A percentile compares a stretch with the other conserved stretches of the same genome.
Evolutionary conservation across 495 filamentous ascomycete genomes (phyloP).

Genomic region (Penicillium samsonianum): DNA sequence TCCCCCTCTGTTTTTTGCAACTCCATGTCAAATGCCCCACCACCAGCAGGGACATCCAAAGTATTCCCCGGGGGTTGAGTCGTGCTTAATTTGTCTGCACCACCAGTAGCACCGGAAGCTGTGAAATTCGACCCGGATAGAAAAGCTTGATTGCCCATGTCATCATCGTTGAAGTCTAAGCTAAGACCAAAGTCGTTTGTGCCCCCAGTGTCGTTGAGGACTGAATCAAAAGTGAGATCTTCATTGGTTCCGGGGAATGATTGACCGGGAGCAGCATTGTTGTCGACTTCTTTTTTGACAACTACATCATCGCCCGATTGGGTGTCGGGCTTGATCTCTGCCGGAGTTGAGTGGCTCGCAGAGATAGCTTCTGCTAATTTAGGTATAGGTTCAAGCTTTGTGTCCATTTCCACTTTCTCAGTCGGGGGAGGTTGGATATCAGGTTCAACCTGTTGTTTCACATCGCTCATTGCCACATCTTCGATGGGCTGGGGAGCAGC

Average conservation of each 20-base stretch:
- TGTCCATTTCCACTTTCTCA: constrained; percentile 19
- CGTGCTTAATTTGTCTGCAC: constrained; percentile 25
- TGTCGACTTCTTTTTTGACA: constrained; percentile 32
- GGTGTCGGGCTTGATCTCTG: constrained; percentile 15
- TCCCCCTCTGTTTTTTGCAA: constrained; percentile 34
- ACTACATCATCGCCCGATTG: constrained; percentile 20
- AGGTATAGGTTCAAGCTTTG: constrained; percentile 15
- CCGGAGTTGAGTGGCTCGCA: constrained; percentile 14
- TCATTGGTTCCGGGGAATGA: constrained; percentile 23
- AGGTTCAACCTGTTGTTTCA: constrained; percentile 20
- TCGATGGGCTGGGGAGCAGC: constrained; percentile 29
- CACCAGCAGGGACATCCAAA: constrained; percentile 35
- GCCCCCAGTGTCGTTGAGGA: constrained; percentile 36
- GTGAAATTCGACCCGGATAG: constrained; percentile 41
- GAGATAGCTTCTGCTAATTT: constrained; percentile 19
- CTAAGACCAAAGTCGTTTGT: constrained; percentile 48
- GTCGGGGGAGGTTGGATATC: constrained; percentile 17
- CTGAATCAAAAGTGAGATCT: constrained; percentile 44
- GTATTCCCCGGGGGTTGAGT: constrained; percentile 32
- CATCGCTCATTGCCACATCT: constrained; percentile 39
- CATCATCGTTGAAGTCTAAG: constrained; percentile 49
- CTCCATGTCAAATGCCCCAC: constrained; percentile 48
- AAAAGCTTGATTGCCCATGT: constrained; percentile 47
- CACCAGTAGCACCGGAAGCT: constrained; percentile 18
- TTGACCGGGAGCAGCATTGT: constrained; percentile 22